phyloP scores from a whole-genome alignment of 768 basidiomycete genomes.

The Amanita phalloides region DNA sequence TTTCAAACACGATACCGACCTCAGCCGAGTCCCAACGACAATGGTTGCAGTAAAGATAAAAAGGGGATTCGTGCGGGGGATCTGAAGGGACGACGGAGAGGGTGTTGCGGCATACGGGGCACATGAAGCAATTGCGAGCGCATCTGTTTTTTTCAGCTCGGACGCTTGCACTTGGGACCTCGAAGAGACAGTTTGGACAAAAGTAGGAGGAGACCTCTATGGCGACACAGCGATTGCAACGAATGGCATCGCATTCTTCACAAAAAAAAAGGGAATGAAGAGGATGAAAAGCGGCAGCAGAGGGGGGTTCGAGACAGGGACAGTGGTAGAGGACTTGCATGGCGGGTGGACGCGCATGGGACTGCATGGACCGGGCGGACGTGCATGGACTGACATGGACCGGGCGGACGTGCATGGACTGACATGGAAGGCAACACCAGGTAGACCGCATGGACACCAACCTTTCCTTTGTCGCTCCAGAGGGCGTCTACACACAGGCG shows the following conservation, averaged over 20 bases:
- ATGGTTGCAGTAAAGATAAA: conserved; percentile 83
- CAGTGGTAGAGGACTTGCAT: conserved; percentile 56
- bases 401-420: no score
- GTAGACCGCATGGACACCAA: neutral
- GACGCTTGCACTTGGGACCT: conserved; percentile 97
- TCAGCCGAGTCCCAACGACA: conserved; percentile 94
- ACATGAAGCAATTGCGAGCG: conserved; percentile 95
- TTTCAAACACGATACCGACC: conserved; percentile 89
- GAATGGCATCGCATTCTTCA: conserved; percentile 94
- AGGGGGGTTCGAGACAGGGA: conserved; percentile 60
- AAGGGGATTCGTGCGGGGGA: conserved; percentile 60
- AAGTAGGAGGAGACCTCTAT: conserved; percentile 96
- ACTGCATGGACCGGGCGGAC: no score
- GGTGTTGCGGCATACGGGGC: conserved; percentile 87
- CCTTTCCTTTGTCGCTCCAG: conserved; percentile 28
- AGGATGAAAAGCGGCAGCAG: conserved; percentile 72
- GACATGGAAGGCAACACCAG: no score
- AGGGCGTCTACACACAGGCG: conserved; percentile 82
- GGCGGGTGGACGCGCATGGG: conserved; percentile 13
- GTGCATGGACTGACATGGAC: no score
- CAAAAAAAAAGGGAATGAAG: conserved; percentile 90
- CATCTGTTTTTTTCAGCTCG: conserved; percentile 98
- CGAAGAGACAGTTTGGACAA: conserved; percentile 97
- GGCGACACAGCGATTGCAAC: conserved; percentile 87
- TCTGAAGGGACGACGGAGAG: conserved; percentile 89